Conservation (phyloP, 2,329 filamentous ascomycete genomes). For the Magnaporthales sp. region DNA sequence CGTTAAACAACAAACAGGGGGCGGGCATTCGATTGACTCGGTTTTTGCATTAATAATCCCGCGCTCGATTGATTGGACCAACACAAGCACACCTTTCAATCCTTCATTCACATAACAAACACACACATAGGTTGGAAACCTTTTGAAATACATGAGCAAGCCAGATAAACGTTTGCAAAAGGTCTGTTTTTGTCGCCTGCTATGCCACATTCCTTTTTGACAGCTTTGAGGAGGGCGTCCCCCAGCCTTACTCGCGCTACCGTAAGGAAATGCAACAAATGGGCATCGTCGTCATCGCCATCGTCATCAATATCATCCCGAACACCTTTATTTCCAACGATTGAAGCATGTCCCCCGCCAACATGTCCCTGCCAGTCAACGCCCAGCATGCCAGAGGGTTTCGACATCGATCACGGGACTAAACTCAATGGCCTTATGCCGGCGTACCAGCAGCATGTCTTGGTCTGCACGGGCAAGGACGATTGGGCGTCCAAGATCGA, state of each 20-base stretch:
- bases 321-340: slow-evolving; percentile 28
- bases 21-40: background rate
- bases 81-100: background rate
- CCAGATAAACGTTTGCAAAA: too few species aligned
- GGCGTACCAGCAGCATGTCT: slow-evolving; percentile 70
- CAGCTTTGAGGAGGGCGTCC: background rate
- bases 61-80: too few species aligned
- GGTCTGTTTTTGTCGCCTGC: background rate
- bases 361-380: slow-evolving; percentile 67
- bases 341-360: slow-evolving; percentile 59
- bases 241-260: background rate
- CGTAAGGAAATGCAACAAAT: background rate
- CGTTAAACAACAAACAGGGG: background rate
- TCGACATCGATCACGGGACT: slow-evolving; percentile 66
- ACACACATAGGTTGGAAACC: too few species aligned
- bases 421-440: slow-evolving; percentile 70
- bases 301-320: background rate
- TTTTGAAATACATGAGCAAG: too few species aligned
- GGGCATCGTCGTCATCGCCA: background rate
- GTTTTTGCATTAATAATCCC: background rate
- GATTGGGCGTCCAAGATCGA: slow-evolving; percentile 85
- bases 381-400: slow-evolving; percentile 52
- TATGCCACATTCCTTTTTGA: background rate
- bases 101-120: background rate
- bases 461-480: slow-evolving; percentile 70